These are phyloP conservation scores for Pythium sp. DNA, from an alignment of 352 stramenopile species.

Conservation along the genomic window DNA sequence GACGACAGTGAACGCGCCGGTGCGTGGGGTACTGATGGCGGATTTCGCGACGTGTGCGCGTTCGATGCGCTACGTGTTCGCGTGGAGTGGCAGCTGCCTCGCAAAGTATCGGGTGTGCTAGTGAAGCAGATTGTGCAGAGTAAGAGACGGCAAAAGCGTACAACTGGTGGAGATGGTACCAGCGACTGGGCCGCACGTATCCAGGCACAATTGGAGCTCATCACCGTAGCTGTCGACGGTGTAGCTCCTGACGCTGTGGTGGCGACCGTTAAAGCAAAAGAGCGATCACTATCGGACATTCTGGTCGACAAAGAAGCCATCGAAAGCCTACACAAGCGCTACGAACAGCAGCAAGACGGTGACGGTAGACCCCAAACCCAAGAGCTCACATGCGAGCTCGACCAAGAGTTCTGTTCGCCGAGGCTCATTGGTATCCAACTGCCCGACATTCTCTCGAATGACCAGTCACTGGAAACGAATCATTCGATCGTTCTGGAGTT, in stretches of 20 bases:
- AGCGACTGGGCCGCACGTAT: not conserved
- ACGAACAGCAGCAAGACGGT: not conserved
- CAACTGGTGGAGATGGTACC: not conserved
- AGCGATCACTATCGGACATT: not conserved
- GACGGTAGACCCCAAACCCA: not conserved
- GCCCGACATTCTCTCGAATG: slow-evolving; percentile 27
- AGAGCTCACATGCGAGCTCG: slow-evolving; percentile 44
- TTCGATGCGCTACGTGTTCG: slow-evolving; percentile 8
- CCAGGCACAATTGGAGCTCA: slow-evolving; percentile 2
- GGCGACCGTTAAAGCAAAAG: not conserved
- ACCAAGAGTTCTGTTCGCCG: slow-evolving; percentile 47
- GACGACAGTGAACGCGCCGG: not conserved
- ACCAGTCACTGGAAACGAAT: slow-evolving; percentile 29
- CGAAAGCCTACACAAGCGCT: not conserved
- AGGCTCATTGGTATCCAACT: slow-evolving; percentile 52
- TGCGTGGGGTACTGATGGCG: not conserved
- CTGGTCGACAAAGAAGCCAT: not conserved
- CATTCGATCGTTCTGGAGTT: slow-evolving; percentile 61
- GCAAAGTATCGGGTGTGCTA: not conserved
- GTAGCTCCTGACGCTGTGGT: not conserved
- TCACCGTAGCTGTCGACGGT: not conserved
- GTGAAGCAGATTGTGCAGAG: not conserved
- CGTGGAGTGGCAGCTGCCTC: slow-evolving; percentile 1
- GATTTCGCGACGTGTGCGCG: not conserved
- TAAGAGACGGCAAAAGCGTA: not conserved